These are phyloP conservation scores for Stenocarpella maydis DNA, from an alignment of 2,329 filamentous ascomycete species.

Conservation along the genomic window DNA sequence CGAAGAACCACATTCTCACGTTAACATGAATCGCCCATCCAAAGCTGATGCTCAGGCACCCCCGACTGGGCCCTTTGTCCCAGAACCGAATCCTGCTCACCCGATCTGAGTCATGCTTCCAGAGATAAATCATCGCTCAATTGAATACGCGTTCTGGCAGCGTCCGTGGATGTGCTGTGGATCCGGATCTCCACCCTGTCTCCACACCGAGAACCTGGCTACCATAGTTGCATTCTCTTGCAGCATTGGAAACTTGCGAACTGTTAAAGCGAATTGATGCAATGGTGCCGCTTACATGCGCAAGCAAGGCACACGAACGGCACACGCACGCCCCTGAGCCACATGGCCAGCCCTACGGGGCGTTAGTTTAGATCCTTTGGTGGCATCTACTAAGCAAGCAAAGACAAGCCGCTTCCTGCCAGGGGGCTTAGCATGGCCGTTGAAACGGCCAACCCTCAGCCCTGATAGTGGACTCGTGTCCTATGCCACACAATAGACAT, in stretches of 20 bases:
- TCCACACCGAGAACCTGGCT: neutral
- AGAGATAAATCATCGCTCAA: neutral
- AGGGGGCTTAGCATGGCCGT: constrained; percentile 8
- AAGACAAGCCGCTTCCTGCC: constrained; percentile 13
- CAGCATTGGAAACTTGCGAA: too few species aligned
- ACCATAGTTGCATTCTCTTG: neutral
- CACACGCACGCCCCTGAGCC: neutral
- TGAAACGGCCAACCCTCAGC: constrained; percentile 5
- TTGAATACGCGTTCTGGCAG: neutral
- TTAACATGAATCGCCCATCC: neutral
- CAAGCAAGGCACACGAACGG: neutral
- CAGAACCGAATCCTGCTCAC: neutral
- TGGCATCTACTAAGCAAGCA: constrained; percentile 16
- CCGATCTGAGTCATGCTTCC: constrained; percentile 6
- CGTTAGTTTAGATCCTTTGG: constrained; percentile 2
- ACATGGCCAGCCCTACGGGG: constrained; percentile 23
- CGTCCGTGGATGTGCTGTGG: constrained; percentile 1
- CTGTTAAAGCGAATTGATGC: too few species aligned
- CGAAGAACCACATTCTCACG: constrained; percentile 5
- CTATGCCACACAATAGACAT: neutral
- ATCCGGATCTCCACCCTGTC: neutral
- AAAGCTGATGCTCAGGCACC: neutral
- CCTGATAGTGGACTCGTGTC: constrained; percentile 15
- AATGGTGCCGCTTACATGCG: neutral
- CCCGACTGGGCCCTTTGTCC: neutral